Evolutionary conservation across 352 stramenopile genomes (phyloP).

Genomic region (Pythium dissimile): DNA sequence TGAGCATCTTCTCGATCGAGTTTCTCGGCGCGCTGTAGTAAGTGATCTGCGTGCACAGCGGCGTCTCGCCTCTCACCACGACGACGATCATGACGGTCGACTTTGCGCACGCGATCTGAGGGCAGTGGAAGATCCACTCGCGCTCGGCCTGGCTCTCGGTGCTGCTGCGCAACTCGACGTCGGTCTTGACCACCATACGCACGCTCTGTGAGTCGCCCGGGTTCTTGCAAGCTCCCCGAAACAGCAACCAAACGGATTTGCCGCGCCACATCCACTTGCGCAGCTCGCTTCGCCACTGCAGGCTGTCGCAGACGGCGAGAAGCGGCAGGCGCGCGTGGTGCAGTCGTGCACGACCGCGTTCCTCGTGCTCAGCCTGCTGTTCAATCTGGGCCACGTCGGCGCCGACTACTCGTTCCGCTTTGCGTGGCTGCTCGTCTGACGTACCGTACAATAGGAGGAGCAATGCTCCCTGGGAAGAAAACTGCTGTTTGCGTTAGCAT

Average conservation of each 20-base stretch:
- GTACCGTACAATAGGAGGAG: no score
- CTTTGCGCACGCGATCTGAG: background rate
- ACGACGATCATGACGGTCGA: conserved; percentile 13
- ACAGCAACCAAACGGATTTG: no score
- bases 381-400: conserved; percentile 17
- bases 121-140: background rate
- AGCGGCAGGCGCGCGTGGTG: conserved; percentile 16
- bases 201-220: no score
- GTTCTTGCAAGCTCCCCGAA: no score
- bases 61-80: conserved; percentile 21
- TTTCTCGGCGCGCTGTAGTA: conserved; percentile 32
- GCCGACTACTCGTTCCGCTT: conserved; percentile 24
- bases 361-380: conserved; percentile 23
- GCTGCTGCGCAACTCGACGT: background rate
- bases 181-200: background rate
- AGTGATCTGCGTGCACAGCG: conserved; percentile 28
- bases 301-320: conserved; percentile 21
- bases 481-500: no score
- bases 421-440: conserved; percentile 13
- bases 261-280: no score
- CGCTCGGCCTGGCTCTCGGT: background rate
- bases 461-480: no score
- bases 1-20: conserved; percentile 31
- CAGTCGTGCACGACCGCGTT: conserved; percentile 16
- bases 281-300: conserved; percentile 2